Evolutionary conservation across 345 rosid genomes (phyloP), one percentile per base, ranked within the genome.

Genomic region (Nephelium lappaceum): DNA sequence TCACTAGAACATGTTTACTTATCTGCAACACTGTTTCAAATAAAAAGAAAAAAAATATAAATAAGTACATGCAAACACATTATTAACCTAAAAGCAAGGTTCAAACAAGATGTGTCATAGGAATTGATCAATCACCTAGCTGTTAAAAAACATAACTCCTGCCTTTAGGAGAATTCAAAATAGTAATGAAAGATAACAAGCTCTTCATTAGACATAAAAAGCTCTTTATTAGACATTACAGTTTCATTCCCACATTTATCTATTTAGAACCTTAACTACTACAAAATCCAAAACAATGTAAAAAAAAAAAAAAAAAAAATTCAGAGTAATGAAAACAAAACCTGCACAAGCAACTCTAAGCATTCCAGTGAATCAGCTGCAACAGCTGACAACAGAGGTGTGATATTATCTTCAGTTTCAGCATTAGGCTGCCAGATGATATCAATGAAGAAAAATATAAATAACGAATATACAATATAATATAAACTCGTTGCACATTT

Each of bases 291-390:
- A 39, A 76, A 45, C 19, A 62, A 38, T 18, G 12, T 38, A 7
- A 14, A 64, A 68, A 45, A 45, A 45, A 45, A 45, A 3, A 45
- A 45, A 45, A 45, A 0, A 1, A 45, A 45, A 45, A 69, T 5
- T 21, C 5, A 11, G 60, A 47, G 23, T 25, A 66, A 80, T 55
- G 80, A 81, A 80, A 77, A 75, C 11, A 61, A 61, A 71, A 93
- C 99, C 99, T 95, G 88, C 81, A 93, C 84, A 72, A 95, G 80
- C 75, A 88, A 85, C 74, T 93, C 97, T 76, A 88, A 76, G 86
- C 97, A 91, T 61, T 92, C 79, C 41, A 90, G 78, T 77, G 99
- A 95, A 83, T 91, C 90, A 5, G 99, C 99, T 41, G 99, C 99
- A 0, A 95, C 98, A 24, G 98, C 89, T 57, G 99, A 93, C 85